A percentile compares a stretch with the other conserved stretches of the same genome.
phyloP scores from a whole-genome alignment of 164 flowering plant genomes.

The Hamamelis virginiana region DNA sequence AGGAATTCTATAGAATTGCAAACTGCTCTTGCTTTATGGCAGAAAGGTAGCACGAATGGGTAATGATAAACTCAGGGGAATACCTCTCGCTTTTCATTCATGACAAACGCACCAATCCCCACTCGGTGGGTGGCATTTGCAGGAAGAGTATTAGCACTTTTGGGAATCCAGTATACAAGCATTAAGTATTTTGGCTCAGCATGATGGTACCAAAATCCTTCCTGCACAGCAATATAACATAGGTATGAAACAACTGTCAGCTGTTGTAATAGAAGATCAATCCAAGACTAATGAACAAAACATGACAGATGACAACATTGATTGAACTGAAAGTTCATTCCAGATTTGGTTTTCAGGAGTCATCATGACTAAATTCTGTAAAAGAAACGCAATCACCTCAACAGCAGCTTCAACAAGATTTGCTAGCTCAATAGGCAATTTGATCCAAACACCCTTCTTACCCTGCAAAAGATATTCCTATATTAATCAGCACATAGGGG shows the following conservation, averaged over 20 bases:
- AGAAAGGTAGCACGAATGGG: background rate
- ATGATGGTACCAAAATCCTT: conserved; percentile 63
- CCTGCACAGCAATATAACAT: conserved; percentile 23
- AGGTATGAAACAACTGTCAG: background rate
- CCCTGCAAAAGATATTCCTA: conserved; percentile 31
- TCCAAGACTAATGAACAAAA: background rate
- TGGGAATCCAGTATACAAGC: conserved; percentile 60
- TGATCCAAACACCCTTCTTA: conserved; percentile 57
- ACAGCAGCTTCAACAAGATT: conserved; percentile 56
- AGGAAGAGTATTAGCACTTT: conserved; percentile 41
- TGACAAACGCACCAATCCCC: conserved; percentile 52
- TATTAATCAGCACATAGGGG: no score
- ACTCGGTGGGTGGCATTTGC: conserved; percentile 62
- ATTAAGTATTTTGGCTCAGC: conserved; percentile 57
- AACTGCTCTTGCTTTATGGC: background rate
- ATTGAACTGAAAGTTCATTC: background rate
- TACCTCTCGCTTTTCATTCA: conserved; percentile 55
- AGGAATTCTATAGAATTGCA: background rate
- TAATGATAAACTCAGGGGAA: background rate
- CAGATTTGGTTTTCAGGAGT: background rate
- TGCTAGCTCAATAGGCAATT: conserved; percentile 44
- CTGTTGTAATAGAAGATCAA: background rate
- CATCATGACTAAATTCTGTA: background rate
- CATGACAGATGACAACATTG: background rate
- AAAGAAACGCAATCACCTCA: conserved; percentile 29